phyloP scores from a whole-genome alignment of 495 filamentous ascomycete genomes.

The Tuber borchii region DNA sequence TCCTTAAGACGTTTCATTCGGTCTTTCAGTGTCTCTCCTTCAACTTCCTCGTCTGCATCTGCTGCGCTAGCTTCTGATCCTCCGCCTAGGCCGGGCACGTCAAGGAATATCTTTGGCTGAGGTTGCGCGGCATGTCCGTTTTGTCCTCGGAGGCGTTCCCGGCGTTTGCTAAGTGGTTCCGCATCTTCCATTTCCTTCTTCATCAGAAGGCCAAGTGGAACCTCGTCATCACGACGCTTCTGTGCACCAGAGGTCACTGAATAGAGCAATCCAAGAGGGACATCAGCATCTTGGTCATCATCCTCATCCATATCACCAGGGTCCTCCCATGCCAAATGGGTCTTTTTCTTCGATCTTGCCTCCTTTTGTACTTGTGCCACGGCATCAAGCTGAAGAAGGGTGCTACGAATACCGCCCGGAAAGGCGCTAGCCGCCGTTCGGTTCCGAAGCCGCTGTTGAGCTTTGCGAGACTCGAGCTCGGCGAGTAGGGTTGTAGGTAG shows the following conservation, averaged over 20 bases:
- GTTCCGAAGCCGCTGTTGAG: slow-evolving; percentile 68
- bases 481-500: slow-evolving; percentile 85
- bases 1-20: slow-evolving; percentile 63
- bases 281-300: slow-evolving; percentile 64
- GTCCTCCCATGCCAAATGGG: slow-evolving; percentile 87
- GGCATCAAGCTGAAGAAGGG: slow-evolving; percentile 81
- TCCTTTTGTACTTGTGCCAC: slow-evolving; percentile 81
- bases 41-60: slow-evolving; percentile 51
- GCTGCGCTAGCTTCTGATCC: slow-evolving; percentile 33
- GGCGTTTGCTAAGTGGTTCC: slow-evolving; percentile 74
- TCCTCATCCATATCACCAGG: slow-evolving; percentile 51
- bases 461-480: slow-evolving; percentile 82
- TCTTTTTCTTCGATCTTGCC: slow-evolving; percentile 62
- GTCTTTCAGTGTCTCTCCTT: slow-evolving; percentile 73
- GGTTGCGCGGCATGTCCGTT: slow-evolving; percentile 12
- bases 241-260: slow-evolving; percentile 43
- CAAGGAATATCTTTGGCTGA: slow-evolving; percentile 43
- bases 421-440: slow-evolving; percentile 60
- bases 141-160: slow-evolving; percentile 64
- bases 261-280: slow-evolving; percentile 77
- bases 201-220: slow-evolving; percentile 80
- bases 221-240: slow-evolving; percentile 52
- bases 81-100: slow-evolving; percentile 44
- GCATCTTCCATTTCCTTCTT: slow-evolving; percentile 79
- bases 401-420: slow-evolving; percentile 76